Conservation (phyloP, 192 early-diverging fungal genomes). For the Kappamyces sp. region DNA sequence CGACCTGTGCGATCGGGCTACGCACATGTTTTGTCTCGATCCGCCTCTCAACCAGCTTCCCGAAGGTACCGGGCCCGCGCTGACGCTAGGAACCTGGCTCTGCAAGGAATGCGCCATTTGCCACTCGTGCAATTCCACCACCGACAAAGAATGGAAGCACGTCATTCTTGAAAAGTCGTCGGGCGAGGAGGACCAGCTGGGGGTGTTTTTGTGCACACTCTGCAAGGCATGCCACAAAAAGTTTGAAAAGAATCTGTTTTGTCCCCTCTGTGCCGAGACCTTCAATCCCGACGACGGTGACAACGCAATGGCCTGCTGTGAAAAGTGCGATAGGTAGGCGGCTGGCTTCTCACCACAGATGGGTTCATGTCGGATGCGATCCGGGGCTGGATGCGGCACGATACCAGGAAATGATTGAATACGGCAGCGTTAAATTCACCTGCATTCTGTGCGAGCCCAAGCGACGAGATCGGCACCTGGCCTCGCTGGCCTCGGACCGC, state of each 20-base stretch:
- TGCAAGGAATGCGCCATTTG: constrained; percentile 40
- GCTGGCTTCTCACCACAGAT: constrained; percentile 22
- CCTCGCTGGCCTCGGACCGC: not conserved
- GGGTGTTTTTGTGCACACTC: constrained; percentile 41
- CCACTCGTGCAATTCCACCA: constrained; percentile 25
- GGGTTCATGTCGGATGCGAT: constrained; percentile 53
- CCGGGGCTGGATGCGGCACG: constrained; percentile 30
- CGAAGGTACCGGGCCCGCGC: constrained; percentile 26
- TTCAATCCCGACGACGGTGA: constrained; percentile 41
- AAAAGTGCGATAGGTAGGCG: constrained; percentile 38
- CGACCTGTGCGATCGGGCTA: constrained; percentile 52
- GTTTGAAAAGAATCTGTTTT: constrained; percentile 32
- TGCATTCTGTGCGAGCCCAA: constrained; percentile 41
- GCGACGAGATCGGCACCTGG: constrained; percentile 7
- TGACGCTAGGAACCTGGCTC: constrained; percentile 38
- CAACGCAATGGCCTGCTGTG: constrained; percentile 46
- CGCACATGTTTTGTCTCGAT: constrained; percentile 45
- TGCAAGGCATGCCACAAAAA: constrained; percentile 33
- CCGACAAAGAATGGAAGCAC: not conserved
- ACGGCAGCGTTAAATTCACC: constrained; percentile 32
- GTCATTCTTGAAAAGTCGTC: constrained; percentile 5
- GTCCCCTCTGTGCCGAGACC: constrained; percentile 45
- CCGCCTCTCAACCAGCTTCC: constrained; percentile 42
- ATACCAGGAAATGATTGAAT: constrained; percentile 33
- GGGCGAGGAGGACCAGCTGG: constrained; percentile 27